A percentile compares a stretch with the other conserved stretches of the same genome.
phyloP scores from a whole-genome alignment of 2,329 filamentous ascomycete species.

The Chalaropsis thielavioides region DNA sequence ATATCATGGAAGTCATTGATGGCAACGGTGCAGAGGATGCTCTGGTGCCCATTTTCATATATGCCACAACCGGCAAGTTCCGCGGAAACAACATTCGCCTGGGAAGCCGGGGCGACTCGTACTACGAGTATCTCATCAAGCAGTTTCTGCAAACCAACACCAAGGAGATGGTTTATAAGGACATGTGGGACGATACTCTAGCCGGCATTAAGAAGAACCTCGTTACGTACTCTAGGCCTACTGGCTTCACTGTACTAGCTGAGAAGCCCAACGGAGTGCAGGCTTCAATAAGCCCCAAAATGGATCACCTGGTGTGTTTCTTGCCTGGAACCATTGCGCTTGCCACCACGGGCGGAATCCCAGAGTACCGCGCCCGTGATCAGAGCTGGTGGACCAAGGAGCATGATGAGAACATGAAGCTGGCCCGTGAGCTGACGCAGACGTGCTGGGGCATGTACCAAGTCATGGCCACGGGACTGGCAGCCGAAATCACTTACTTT shows the following conservation, averaged over 20 bases:
- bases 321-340: conserved; percentile 92
- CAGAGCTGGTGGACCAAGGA: conserved; percentile 56
- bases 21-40: conserved; percentile 66
- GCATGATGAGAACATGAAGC: conserved; percentile 73
- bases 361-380: conserved; percentile 61
- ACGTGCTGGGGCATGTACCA: conserved; percentile 99
- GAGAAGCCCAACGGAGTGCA: conserved; percentile 66
- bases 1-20: conserved; percentile 82
- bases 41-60: conserved; percentile 81
- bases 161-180: conserved; percentile 70
- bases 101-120: conserved; percentile 88
- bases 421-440: conserved; percentile 83
- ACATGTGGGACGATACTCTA: conserved; percentile 85
- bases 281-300: conserved; percentile 61
- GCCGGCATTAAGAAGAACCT: conserved; percentile 80
- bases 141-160: conserved; percentile 90
- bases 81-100: conserved; percentile 74
- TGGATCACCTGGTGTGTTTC: conserved; percentile 97
- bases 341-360: conserved; percentile 64
- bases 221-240: conserved; percentile 70
- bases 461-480: conserved; percentile 76
- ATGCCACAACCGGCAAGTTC: conserved; percentile 65
- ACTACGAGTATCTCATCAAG: conserved; percentile 98
- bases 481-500: conserved; percentile 89
- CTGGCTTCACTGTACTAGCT: conserved; percentile 74